phyloP scores from a whole-genome alignment of 116 monocot species.

The Cymodocea nodosa region DNA sequence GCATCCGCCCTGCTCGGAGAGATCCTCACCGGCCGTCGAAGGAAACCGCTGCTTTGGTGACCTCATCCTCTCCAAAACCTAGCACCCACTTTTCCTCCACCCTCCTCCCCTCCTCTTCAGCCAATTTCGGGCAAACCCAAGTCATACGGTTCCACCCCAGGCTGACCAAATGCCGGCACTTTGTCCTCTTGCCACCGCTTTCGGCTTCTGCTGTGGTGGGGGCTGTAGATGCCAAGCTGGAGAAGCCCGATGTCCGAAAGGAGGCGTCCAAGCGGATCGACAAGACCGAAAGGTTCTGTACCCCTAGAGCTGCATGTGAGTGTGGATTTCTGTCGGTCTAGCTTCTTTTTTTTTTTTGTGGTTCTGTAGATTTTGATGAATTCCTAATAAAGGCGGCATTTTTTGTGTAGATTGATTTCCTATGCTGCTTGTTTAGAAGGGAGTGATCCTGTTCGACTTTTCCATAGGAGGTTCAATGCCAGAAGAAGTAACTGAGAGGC shows the following conservation, averaged over 20 bases:
- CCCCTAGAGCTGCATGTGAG: slow-evolving; percentile 93
- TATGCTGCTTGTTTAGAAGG: slow-evolving; percentile 97
- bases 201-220: slow-evolving; percentile 32
- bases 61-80: slow-evolving; percentile 23
- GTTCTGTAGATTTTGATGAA: not conserved
- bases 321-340: not conserved
- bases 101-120: slow-evolving; percentile 13
- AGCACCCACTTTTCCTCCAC: slow-evolving; percentile 29
- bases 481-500: slow-evolving; percentile 38
- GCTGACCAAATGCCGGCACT: slow-evolving; percentile 10
- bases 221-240: slow-evolving; percentile 23
- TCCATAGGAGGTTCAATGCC: slow-evolving; percentile 76
- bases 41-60: slow-evolving; percentile 7
- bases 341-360: not conserved
- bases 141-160: slow-evolving; percentile 12
- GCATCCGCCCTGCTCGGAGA: too few species aligned
- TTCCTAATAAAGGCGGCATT: slow-evolving; percentile 7
- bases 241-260: slow-evolving; percentile 1
- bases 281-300: slow-evolving; percentile 69
- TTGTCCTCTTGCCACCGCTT: slow-evolving; percentile 5
- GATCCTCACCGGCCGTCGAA: too few species aligned
- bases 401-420: slow-evolving; percentile 47
- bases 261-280: slow-evolving; percentile 32
- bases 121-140: slow-evolving; percentile 7
- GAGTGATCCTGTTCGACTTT: slow-evolving; percentile 68